Percentiles rank a stretch among this genome's conserved stretches.
These are phyloP conservation scores for Populus trichocarpa DNA, from an alignment of 441 rosid genomes.

Conservation along the genomic window DNA sequence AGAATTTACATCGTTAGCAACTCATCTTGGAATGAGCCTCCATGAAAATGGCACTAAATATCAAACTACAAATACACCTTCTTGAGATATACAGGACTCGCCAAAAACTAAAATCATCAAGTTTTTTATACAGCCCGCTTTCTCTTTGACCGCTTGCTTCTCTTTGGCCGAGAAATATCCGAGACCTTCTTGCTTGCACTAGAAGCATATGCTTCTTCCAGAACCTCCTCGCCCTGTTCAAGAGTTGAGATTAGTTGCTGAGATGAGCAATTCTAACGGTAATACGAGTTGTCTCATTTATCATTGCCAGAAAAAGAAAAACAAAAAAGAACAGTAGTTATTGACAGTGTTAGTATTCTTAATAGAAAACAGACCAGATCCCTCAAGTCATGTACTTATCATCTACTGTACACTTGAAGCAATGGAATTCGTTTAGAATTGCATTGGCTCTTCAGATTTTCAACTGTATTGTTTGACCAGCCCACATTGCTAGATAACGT, in stretches of 20 bases:
- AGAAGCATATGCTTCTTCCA: constrained; percentile 68
- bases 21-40: constrained; percentile 28
- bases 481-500: neutral
- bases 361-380: neutral
- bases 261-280: too few relatives aligned
- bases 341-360: neutral
- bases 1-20: constrained; percentile 18
- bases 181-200: constrained; percentile 54
- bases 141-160: constrained; percentile 87
- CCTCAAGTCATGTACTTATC: neutral
- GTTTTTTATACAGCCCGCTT: constrained; percentile 63
- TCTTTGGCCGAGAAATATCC: constrained; percentile 55
- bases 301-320: neutral
- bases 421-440: neutral
- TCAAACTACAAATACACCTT: constrained; percentile 28
- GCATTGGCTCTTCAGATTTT: neutral
- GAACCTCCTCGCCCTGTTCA: constrained; percentile 52
- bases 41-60: constrained; percentile 38
- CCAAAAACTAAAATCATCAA: constrained; percentile 34
- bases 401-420: neutral
- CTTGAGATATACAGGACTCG: constrained; percentile 39
- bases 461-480: neutral
- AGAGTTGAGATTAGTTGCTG: too few relatives aligned
- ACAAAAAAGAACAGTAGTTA: neutral
- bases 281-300: neutral